Conservation (phyloP, 148 eudicot genomes). For the Camellia lanceoleosa region DNA sequence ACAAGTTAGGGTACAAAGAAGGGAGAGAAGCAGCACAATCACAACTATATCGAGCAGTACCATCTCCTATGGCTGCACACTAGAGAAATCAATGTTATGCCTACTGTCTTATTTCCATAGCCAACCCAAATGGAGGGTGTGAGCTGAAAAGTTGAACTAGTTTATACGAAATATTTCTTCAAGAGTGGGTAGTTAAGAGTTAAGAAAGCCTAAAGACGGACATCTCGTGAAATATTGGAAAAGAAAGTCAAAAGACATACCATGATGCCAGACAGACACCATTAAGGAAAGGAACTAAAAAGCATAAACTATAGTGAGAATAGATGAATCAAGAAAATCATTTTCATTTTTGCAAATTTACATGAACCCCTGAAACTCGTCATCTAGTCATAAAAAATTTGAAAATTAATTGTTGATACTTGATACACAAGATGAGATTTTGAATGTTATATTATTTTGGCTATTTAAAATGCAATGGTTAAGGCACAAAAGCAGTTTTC, state of each 20-base stretch:
- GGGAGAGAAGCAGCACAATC: not conserved
- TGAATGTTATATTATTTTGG: not conserved
- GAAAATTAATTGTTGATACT: not conserved
- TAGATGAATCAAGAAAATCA: not conserved
- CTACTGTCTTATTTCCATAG: not conserved
- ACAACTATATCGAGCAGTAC: not conserved
- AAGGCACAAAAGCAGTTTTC: not conserved
- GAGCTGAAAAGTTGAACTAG: not conserved
- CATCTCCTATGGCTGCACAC: not conserved
- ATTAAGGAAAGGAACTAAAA: not conserved
- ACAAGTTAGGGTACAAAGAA: not conserved
- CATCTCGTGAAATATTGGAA: too few species aligned
- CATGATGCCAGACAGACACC: too few species aligned
- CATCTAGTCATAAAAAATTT: not conserved
- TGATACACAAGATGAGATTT: not conserved
- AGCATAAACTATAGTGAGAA: not conserved
- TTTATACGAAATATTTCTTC: too few species aligned
- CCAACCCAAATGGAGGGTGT: not conserved
- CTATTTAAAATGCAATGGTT: not conserved
- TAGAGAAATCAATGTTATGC: not conserved
- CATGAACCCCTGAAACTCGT: not conserved
- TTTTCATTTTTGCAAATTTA: not conserved
- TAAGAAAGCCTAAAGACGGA: too few species aligned
- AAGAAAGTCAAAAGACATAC: too few species aligned
- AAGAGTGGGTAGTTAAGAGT: too few species aligned